Evolutionary conservation across 495 filamentous ascomycete species (phyloP).

Genomic region (Venustampulla echinocandica): DNA sequence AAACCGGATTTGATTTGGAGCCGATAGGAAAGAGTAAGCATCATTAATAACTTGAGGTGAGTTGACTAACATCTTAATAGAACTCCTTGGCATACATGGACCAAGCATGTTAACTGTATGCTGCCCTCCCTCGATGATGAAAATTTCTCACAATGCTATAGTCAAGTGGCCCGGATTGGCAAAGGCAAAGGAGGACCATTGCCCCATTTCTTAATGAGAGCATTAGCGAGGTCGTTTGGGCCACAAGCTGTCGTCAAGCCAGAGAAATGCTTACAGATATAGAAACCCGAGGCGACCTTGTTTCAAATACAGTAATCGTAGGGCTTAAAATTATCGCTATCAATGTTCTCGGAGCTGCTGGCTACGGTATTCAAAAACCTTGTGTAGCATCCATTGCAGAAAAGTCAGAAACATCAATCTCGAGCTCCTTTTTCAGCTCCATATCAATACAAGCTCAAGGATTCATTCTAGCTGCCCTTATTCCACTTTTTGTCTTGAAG

Average conservation of each 20-base stretch:
- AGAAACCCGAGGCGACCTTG: conserved; percentile 4
- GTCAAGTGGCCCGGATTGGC: too few species aligned
- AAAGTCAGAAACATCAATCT: conserved; percentile 16
- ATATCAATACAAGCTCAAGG: conserved; percentile 23
- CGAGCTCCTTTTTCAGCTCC: conserved; percentile 21
- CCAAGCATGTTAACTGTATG: too few species aligned
- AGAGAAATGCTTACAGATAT: conserved; percentile 22
- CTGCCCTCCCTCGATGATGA: too few species aligned
- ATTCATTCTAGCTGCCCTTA: too few species aligned
- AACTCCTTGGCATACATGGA: too few species aligned
- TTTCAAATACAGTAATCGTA: conserved; percentile 23
- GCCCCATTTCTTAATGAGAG: conserved; percentile 26
- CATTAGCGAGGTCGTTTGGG: conserved; percentile 24
- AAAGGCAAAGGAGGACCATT: conserved; percentile 23
- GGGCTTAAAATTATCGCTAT: conserved; percentile 27
- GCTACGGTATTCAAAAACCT: conserved; percentile 25
- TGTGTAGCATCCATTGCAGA: conserved; percentile 19
- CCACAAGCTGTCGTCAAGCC: conserved; percentile 24
- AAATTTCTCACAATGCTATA: too few species aligned
- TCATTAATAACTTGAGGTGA: too few species aligned
- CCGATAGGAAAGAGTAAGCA: too few species aligned
- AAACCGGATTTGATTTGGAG: too few species aligned
- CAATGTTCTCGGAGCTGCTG: conserved; percentile 23
- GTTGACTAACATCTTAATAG: too few species aligned
- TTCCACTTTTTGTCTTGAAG: too few species aligned